A percentile compares a stretch with the other conserved stretches of the same genome.
These are phyloP conservation scores for Prunus davidiana DNA, from an alignment of 306 rosid genomes.

Conservation along the genomic window DNA sequence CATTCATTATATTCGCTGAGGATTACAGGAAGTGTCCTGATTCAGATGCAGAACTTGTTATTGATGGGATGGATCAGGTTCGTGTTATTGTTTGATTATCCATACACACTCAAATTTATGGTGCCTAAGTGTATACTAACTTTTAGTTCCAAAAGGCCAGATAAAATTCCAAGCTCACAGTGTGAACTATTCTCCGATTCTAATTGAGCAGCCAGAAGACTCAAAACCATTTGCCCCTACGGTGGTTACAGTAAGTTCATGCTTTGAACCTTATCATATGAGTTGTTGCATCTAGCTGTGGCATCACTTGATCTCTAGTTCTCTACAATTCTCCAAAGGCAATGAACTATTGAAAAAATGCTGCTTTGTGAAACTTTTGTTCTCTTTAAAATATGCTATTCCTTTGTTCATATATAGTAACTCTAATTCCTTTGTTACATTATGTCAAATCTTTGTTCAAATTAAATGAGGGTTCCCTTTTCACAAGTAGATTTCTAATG, in stretches of 20 bases:
- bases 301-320: neutral
- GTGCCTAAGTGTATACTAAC: neutral
- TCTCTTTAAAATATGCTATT: neutral
- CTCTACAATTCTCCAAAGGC: neutral
- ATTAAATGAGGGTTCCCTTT: neutral
- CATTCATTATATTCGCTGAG: neutral
- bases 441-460: neutral
- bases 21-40: conserved; percentile 48
- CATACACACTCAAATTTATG: conserved; percentile 2
- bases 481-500: neutral
- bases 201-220: conserved; percentile 61
- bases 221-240: conserved; percentile 71
- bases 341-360: neutral
- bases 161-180: conserved; percentile 53
- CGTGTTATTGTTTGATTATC: conserved; percentile 11
- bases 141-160: conserved; percentile 19
- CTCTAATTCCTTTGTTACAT: neutral
- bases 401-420: neutral
- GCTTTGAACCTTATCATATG: neutral
- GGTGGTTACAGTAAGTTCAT: conserved; percentile 57
- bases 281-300: neutral
- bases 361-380: neutral
- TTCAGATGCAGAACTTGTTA: conserved; percentile 13
- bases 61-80: conserved; percentile 58
- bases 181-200: conserved; percentile 63